These are phyloP conservation scores for Xylariaceae sp. DNA, from an alignment of 2,329 filamentous ascomycete genomes.

Conservation along the genomic window DNA sequence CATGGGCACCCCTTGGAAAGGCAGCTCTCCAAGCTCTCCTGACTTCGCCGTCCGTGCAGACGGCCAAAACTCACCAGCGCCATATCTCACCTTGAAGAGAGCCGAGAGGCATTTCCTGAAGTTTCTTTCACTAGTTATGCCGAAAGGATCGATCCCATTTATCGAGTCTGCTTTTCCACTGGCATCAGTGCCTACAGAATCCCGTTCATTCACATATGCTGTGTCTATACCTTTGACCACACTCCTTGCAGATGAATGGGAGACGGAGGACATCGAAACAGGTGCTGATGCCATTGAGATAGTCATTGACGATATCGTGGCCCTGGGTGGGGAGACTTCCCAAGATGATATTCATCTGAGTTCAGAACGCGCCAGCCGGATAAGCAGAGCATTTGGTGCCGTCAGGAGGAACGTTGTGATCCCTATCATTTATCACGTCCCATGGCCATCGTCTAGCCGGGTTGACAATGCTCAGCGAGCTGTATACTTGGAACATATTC, in stretches of 20 bases:
- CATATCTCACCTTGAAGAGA: conserved; percentile 64
- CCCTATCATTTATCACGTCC: conserved; percentile 53
- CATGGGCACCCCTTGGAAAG: conserved; percentile 15
- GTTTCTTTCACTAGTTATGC: conserved; percentile 60
- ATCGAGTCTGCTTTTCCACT: conserved; percentile 63
- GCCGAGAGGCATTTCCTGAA: conserved; percentile 67
- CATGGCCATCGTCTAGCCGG: conserved; percentile 28
- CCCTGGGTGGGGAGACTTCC: background rate
- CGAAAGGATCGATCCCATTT: conserved; percentile 50
- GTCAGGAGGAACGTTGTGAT: conserved; percentile 60
- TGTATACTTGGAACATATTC: conserved; percentile 53
- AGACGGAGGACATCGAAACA: conserved; percentile 63
- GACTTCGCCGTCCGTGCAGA: conserved; percentile 19
- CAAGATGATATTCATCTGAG: background rate
- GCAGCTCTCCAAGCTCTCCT: background rate
- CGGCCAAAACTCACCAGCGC: conserved; percentile 43
- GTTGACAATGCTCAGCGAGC: conserved; percentile 22
- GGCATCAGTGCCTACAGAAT: conserved; percentile 56
- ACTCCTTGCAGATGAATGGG: conserved; percentile 48
- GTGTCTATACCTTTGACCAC: conserved; percentile 58
- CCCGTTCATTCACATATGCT: conserved; percentile 63
- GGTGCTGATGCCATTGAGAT: conserved; percentile 66
- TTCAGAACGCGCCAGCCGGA: conserved; percentile 41
- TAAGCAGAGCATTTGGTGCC: conserved; percentile 56
- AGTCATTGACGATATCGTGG: conserved; percentile 37